phyloP scores from a whole-genome alignment of 441 rosid species.

The Isatis lusitanica region DNA sequence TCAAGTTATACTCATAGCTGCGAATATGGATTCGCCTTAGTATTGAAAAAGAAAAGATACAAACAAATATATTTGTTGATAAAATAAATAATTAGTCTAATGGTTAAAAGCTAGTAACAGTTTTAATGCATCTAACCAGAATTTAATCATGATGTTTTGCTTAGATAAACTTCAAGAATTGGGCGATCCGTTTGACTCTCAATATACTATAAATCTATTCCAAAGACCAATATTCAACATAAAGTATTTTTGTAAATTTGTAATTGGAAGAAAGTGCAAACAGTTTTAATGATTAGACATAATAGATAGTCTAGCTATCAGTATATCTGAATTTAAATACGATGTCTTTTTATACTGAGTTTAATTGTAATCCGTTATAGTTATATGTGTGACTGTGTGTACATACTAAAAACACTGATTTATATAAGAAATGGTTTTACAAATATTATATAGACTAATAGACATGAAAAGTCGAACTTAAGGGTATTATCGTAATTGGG shows the following conservation, averaged over 20 bases:
- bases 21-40: constrained; percentile 11
- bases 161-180: neutral
- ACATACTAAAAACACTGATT: neutral
- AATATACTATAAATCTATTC: neutral
- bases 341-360: neutral
- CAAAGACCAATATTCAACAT: neutral
- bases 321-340: neutral
- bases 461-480: neutral
- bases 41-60: constrained; percentile 1
- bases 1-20: constrained; percentile 33
- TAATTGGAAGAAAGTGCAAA: neutral
- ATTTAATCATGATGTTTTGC: neutral
- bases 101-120: neutral
- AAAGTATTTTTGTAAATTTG: neutral
- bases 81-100: neutral
- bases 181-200: neutral
- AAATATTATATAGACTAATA: neutral
- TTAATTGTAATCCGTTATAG: neutral
- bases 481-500: constrained; percentile 43
- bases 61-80: neutral
- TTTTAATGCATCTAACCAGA: neutral
- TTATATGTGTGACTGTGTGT: neutral
- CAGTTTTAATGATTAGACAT: neutral
- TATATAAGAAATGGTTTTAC: neutral
- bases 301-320: neutral